Evolutionary conservation across 2,329 filamentous ascomycete species (phyloP).

Genomic region (Apiospora rasikravindrae): DNA sequence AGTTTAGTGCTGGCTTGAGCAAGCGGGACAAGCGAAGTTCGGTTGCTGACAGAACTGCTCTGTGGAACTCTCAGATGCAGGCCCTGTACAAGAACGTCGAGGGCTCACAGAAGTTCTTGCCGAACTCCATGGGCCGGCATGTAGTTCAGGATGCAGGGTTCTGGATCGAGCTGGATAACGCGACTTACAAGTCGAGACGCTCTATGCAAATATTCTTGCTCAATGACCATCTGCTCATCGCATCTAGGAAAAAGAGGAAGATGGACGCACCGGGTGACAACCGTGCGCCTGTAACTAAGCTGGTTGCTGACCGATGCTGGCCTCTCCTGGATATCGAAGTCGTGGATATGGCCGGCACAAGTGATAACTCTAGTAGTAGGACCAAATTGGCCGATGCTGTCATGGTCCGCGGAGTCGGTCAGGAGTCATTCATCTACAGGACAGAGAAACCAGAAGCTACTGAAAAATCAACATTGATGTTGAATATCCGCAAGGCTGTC

Average conservation of each 20-base stretch:
- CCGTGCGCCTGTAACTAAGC: slow-evolving; percentile 68
- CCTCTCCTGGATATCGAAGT: slow-evolving; percentile 90
- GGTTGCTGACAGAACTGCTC: slow-evolving; percentile 71
- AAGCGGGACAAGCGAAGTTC: slow-evolving; percentile 87
- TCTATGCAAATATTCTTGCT: slow-evolving; percentile 91
- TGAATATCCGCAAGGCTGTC: slow-evolving; percentile 89
- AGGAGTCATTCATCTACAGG: slow-evolving; percentile 92
- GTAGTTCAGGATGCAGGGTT: slow-evolving; percentile 90
- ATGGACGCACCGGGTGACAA: slow-evolving; percentile 66
- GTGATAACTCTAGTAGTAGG: slow-evolving; percentile 58
- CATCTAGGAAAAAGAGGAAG: slow-evolving; percentile 91
- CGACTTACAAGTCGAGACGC: slow-evolving; percentile 91
- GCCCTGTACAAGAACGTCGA: slow-evolving; percentile 97
- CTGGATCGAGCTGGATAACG: slow-evolving; percentile 97
- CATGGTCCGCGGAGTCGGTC: slow-evolving; percentile 83
- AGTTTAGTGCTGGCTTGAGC: slow-evolving; percentile 61
- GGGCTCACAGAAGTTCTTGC: slow-evolving; percentile 95
- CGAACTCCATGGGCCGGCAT: slow-evolving; percentile 87
- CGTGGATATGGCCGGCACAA: slow-evolving; percentile 79
- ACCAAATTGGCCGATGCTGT: slow-evolving; percentile 83
- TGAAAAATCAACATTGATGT: slow-evolving; percentile 81
- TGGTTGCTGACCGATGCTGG: slow-evolving; percentile 95
- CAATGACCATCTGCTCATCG: slow-evolving; percentile 92
- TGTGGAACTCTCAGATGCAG: slow-evolving; percentile 76
- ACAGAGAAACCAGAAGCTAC: slow-evolving; percentile 80